Evolutionary conservation across 148 eudicot species (phyloP).

Genomic region (Fagopyrum tataricum): DNA sequence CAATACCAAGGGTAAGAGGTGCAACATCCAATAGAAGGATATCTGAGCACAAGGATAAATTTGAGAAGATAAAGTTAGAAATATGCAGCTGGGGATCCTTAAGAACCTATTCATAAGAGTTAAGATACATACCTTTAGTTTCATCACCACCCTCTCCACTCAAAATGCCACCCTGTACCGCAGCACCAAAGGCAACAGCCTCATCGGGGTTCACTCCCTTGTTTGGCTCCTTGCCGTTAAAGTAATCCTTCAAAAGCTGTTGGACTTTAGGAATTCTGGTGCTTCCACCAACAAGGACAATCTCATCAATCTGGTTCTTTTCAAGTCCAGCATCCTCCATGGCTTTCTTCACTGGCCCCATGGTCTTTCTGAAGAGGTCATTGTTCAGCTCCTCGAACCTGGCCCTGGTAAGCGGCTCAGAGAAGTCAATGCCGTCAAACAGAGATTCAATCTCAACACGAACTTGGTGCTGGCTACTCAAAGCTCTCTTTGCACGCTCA

Average conservation of each 20-base stretch:
- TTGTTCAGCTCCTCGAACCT: slow-evolving; percentile 13
- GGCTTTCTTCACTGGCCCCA: slow-evolving; percentile 16
- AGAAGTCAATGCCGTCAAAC: slow-evolving; percentile 11
- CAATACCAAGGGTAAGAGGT: slow-evolving; percentile 72
- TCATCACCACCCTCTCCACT: slow-evolving; percentile 16
- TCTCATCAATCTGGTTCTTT: slow-evolving; percentile 15
- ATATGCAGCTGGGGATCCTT: background rate
- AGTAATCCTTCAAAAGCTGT: slow-evolving; percentile 15
- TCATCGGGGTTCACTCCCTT: slow-evolving; percentile 15
- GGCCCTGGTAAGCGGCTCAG: slow-evolving; percentile 16
- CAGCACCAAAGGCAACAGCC: slow-evolving; percentile 15
- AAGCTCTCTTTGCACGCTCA: slow-evolving; percentile 12
- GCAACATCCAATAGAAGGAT: slow-evolving; percentile 75
- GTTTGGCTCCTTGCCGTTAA: slow-evolving; percentile 16
- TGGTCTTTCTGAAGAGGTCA: slow-evolving; percentile 14
- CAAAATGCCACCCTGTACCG: slow-evolving; percentile 13
- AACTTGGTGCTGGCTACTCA: slow-evolving; percentile 16
- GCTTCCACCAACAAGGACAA: slow-evolving; percentile 15
- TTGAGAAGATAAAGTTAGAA: slow-evolving; percentile 1
- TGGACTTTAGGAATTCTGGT: slow-evolving; percentile 14
- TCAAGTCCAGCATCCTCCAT: slow-evolving; percentile 13
- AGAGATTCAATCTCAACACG: slow-evolving; percentile 15
- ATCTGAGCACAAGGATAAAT: slow-evolving; percentile 24
- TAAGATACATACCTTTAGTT: background rate
- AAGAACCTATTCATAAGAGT: background rate